A percentile compares a stretch with the other conserved stretches of the same genome.
phyloP scores from a whole-genome alignment of 1,139 yeast genomes.

The Saccharomyces hybrid region DNA sequence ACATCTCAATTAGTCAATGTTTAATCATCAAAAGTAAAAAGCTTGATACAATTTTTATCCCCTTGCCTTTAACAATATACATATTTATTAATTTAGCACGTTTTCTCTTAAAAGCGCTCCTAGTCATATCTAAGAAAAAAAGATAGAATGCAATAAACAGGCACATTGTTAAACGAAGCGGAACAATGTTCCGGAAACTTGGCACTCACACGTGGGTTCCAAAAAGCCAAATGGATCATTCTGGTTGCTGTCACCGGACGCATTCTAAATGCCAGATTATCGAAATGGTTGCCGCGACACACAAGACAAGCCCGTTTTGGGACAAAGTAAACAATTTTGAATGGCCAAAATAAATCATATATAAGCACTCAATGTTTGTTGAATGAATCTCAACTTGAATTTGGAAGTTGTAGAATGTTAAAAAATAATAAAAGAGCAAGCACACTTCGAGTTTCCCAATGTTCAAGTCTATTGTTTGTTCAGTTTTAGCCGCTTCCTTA shows the following conservation, averaged over 20 bases:
- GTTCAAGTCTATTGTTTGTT: not conserved
- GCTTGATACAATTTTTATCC: not conserved
- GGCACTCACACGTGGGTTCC: not conserved
- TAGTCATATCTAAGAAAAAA: not conserved
- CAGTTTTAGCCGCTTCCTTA: not conserved
- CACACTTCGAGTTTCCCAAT: not conserved
- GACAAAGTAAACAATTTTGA: not conserved
- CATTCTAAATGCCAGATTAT: not conserved
- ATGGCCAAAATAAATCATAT: not conserved
- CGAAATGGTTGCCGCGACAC: not conserved
- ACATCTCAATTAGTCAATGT: too few relatives aligned
- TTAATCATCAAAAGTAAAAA: not conserved
- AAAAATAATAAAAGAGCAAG: not conserved
- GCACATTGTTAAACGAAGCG: not conserved
- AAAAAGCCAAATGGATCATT: not conserved
- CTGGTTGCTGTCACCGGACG: not conserved
- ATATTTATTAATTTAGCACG: not conserved
- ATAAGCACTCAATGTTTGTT: not conserved
- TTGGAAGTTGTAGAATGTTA: not conserved
- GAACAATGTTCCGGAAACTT: not conserved
- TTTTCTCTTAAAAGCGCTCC: not conserved
- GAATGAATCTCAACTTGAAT: not conserved
- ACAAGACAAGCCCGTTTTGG: not conserved
- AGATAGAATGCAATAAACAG: not conserved
- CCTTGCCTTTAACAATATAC: not conserved